Conservation (phyloP, 2,329 filamentous ascomycete genomes). For the Fusarium algeriense region DNA sequence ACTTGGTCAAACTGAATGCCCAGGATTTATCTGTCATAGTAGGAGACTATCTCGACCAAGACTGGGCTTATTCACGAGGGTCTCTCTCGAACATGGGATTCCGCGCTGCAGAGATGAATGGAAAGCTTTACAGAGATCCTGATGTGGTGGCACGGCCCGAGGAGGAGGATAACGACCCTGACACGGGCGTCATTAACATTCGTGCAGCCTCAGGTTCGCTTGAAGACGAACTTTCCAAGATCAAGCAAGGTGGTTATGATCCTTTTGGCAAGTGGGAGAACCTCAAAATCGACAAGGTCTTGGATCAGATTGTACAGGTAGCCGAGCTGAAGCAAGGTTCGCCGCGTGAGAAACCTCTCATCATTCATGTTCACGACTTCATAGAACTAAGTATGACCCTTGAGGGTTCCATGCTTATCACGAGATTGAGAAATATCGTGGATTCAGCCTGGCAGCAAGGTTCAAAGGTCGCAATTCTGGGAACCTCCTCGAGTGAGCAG, state of each 20-base stretch:
- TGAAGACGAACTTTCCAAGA: conserved; percentile 60
- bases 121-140: conserved; percentile 63
- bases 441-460: conserved; percentile 79
- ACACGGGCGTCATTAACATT: conserved; percentile 49
- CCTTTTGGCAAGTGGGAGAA: conserved; percentile 67
- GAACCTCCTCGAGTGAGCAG: conserved; percentile 74
- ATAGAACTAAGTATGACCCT: conserved; percentile 78
- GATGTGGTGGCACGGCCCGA: conserved; percentile 50
- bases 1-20: conserved; percentile 76
- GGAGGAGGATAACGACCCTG: conserved; percentile 54
- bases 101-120: conserved; percentile 66
- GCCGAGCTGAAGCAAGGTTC: conserved; percentile 54
- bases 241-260: conserved; percentile 54
- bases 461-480: conserved; percentile 79
- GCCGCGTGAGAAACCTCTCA: conserved; percentile 62
- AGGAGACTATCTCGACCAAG: conserved; percentile 77
- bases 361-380: conserved; percentile 85
- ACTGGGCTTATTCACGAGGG: conserved; percentile 61
- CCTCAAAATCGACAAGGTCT: conserved; percentile 68
- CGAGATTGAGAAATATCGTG: conserved; percentile 76
- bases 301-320: conserved; percentile 68
- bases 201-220: conserved; percentile 47
- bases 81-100: conserved; percentile 68
- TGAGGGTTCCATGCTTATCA: conserved; percentile 77
- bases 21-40: conserved; percentile 77